These are phyloP conservation scores for Vachellia collinsii DNA, from an alignment of 306 rosid species.

Conservation along the genomic window DNA sequence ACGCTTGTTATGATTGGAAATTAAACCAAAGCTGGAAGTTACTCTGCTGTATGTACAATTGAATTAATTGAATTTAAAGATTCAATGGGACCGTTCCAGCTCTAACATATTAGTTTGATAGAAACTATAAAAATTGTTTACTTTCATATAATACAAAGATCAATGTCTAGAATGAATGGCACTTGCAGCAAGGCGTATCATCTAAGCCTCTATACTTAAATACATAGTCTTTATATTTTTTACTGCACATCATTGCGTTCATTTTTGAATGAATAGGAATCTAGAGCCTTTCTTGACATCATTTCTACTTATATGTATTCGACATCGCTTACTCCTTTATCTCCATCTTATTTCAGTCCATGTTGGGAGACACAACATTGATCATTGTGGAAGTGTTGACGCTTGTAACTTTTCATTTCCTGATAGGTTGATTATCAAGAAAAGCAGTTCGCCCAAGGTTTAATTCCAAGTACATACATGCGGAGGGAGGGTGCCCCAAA, in stretches of 20 bases:
- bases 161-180: not conserved
- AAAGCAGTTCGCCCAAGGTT: constrained; percentile 89
- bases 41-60: not conserved
- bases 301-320: not conserved
- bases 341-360: not conserved
- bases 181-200: not conserved
- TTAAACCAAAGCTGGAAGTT: not conserved
- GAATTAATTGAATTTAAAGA: not conserved
- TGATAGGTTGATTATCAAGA: constrained; percentile 95
- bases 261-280: not conserved
- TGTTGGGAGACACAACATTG: not conserved
- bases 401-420: constrained; percentile 24
- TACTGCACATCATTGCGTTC: not conserved
- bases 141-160: not conserved
- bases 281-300: not conserved
- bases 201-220: not conserved
- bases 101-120: not conserved
- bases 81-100: not conserved
- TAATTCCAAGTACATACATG: constrained; percentile 79
- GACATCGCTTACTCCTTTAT: not conserved
- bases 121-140: not conserved
- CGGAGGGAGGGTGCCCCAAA: constrained; percentile 95
- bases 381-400: not conserved
- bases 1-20: not conserved
- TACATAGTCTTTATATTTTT: not conserved